Base-by-base conservation (phyloP, 208 protist genomes). In the Angomonas deanei region DNA sequence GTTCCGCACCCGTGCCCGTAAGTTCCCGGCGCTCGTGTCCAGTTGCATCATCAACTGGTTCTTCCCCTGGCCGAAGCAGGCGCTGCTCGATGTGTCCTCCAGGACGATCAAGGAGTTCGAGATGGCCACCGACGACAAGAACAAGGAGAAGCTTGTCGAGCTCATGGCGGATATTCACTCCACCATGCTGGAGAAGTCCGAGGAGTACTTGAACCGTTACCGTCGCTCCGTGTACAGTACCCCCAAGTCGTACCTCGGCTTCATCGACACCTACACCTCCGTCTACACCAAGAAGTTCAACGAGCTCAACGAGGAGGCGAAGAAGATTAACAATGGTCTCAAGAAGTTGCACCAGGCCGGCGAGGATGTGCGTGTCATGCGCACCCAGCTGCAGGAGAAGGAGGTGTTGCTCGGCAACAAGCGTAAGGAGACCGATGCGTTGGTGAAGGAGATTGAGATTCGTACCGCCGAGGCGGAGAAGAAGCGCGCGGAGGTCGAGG, bases 31-130 rank as follows among this genome's bases (percentile, higher is more conserved):
- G 24, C 82, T 99, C 19, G 96, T 99, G 66, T 97, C 88, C 58
- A 92, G 93, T 30, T 98, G 96, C 75, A 97, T 96, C 50, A 98
- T 98, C 72, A 98, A 99, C 79, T 99, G 97, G 97, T 99, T 99
- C 91, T 96, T 98, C 70, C 93, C 95, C 50, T 99, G 97, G 98
- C 97, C 98, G 15, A 88, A 96, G 66, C 86, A 98, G 75, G 97
- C 95, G 17, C 71, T 99, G 53, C 64, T 91, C 1, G 90, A 97
- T 64, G 96, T 98, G 28, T 94, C 95, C 8, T 83, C 81, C 24
- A 83, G 85, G 55, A 96, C 89, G 31, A 88, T 98, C 62, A 82
- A 79, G 55, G 70, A 68, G 54, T 97, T 98, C 76, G 77, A 95
- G 62, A 97, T 98, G 84, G 92, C 93, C 4, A 94, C 89, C 3